Evolutionary conservation across 2,329 filamentous ascomycete genomes (phyloP), one percentile per base, ranked within the genome.

Genomic region (Verruconis gallopava): DNA sequence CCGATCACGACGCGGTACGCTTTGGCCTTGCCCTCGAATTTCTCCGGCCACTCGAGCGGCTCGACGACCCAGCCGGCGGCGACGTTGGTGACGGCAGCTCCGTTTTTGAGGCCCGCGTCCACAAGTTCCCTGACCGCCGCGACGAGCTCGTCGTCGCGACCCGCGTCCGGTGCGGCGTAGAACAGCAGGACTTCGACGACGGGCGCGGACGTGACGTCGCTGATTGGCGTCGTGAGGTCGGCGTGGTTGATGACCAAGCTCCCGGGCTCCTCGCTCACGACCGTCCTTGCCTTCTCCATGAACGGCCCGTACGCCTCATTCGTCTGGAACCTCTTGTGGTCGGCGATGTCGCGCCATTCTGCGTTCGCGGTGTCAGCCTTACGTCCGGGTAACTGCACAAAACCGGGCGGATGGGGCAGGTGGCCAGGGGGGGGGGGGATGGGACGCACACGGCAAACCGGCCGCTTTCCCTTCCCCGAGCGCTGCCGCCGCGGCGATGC

Each of bases 111-210:
- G 4, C 61, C 41, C 3, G 54, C 48, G 5, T 53, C 49, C n/a
- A 53, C 51, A 47, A 73, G 68, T 13, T 59, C 53, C 9, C 54
- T 48, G 38, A 65, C 53, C 25, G 55, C 57, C 3, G 46, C 47
- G 36, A 57, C 49, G 20, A 65, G 47, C 14, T 55, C 41, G 15
- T 39, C 51, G 14, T 47, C 54, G 9, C 58, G 54, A 1, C 46
- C 36, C 3, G 53, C 51, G 3, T 59, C 49, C 20, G 53, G 52
- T 0, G 61, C 51, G 46, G 72, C 68, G 47, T 65, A 63, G 21
- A 69, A 56, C 0, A 57, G 58, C 6, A 62, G 55, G 21, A 72
- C 53, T 50, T 75, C 72, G 1, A 70, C 72, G 2, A 71, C 56
- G 2, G 70, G 67, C 1, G 62, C 61, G 30, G 60, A 57, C 21